Base-by-base conservation (phyloP, 1,284 basidiomycete species). In the Trichosporon sp. region DNA sequence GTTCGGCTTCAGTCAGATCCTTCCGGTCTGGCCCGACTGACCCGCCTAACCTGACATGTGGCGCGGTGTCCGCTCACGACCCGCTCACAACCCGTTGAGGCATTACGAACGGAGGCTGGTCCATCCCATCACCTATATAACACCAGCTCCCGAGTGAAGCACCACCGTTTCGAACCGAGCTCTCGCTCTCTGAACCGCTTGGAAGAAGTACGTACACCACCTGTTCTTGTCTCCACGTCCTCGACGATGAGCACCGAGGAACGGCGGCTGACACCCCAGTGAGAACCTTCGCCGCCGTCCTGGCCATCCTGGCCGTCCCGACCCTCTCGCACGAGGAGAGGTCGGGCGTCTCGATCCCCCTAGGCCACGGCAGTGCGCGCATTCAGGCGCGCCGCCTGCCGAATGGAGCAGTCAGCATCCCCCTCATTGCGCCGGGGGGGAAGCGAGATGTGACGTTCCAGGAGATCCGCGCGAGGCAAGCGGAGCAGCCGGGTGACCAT, bases 291-390 rank as follows among this genome's bases (percentile, higher is more conserved):
- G 59, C 59, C 19, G 59, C 31, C 56, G 56, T 61, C 12, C 56
- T 61, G 56, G 56, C 56, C 56, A 2, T 63, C 31, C 31, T 63
- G 59, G 59, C 59, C 59, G 16, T 35, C 31, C 59, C 32, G 31
- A 32, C 59, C 1, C 14, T 35, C 12, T 32, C 59, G 11, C 59
- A 37, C 32, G 59, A 63, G 3, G 59, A 63, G 32, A 32, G 59
- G 31, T 35, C 31, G 14, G 59, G 59, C 59, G 59, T 63, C 59
- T 63, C 59, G 32, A 63, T 63, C 31, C 59, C 59, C 1, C 59
- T 63, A 32, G 31, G 32, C 8, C 59, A 63, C 35, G 59, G 59
- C 59, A 16, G 14, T 6, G 59, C 16, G 14, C 31, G 59, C 32
- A 63, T 63, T 14, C 59, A 63, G 1, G 59, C 59, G 2, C 59